Conservation (phyloP, 371 early-diverging fungal genomes). For the Saksenaea vasiformis region DNA sequence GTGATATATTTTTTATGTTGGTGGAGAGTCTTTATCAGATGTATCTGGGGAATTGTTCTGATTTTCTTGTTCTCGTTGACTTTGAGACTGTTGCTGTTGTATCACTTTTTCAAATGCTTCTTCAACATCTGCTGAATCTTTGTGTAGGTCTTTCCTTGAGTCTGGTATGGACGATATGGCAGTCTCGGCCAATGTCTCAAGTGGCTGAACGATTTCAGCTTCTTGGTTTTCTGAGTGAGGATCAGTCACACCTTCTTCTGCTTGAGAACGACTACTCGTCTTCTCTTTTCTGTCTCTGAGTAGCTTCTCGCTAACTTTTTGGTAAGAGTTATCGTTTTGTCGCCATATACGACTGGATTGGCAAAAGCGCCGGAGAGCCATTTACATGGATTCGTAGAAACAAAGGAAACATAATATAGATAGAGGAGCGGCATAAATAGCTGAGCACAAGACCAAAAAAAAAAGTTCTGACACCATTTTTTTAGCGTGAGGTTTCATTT, state of each 20-base stretch:
- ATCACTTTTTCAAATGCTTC: neutral
- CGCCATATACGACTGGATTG: neutral
- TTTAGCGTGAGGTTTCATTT: neutral
- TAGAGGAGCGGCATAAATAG: neutral
- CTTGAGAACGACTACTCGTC: neutral
- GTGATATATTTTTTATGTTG: neutral
- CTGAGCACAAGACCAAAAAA: conserved; percentile 12
- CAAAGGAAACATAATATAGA: neutral
- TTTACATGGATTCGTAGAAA: neutral
- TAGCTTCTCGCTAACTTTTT: neutral
- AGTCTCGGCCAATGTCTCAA: neutral
- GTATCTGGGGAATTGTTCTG: neutral
- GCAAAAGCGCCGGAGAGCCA: neutral
- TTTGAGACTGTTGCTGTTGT: neutral
- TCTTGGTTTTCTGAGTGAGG: neutral
- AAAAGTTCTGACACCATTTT: conserved; percentile 11
- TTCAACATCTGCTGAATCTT: neutral
- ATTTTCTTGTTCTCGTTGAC: neutral
- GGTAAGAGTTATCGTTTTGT: neutral
- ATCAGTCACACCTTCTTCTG: neutral
- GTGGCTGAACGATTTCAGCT: neutral
- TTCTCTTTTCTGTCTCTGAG: neutral
- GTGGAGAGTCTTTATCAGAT: neutral
- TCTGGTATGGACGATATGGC: neutral
- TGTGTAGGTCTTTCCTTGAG: neutral